Percentiles rank a stretch among this genome's conserved stretches.
Evolutionary conservation across 768 basidiomycete genomes (phyloP).

Genomic region (Tubosaeta brunneosetosa): DNA sequence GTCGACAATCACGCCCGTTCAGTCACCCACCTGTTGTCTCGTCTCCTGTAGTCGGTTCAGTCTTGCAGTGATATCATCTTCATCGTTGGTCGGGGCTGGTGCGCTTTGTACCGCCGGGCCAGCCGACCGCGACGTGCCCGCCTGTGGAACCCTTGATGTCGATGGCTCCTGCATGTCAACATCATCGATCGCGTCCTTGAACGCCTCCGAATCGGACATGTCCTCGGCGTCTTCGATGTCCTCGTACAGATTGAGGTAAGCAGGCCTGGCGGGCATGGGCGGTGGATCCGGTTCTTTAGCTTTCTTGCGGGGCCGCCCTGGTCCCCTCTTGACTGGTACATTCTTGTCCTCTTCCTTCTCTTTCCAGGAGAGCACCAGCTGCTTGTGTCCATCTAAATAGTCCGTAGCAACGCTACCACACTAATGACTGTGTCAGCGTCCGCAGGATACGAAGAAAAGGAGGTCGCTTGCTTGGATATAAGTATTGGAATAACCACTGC

Average conservation of each 20-base stretch:
- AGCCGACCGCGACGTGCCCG: conserved; percentile 7
- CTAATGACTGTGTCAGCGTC: conserved; percentile 9
- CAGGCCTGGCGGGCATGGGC: rapidly evolving
- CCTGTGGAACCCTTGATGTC: conserved; percentile 7
- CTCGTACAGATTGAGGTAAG: conserved; percentile 23
- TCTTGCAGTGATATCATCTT: conserved; percentile 10
- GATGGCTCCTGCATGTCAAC: neutral
- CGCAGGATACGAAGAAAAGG: neutral
- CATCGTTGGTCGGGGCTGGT: neutral
- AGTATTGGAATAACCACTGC: conserved; percentile 45
- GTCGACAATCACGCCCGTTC: neutral
- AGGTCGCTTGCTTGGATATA: conserved; percentile 46
- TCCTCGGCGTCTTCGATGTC: conserved; percentile 27
- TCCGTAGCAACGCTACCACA: conserved; percentile 18
- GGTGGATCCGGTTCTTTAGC: conserved; percentile 14
- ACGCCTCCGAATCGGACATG: conserved; percentile 14
- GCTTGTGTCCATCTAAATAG: conserved; percentile 17
- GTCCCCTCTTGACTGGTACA: conserved; percentile 6
- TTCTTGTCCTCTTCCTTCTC: conserved; percentile 14
- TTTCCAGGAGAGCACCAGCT: conserved; percentile 25
- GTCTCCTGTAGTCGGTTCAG: conserved; percentile 17
- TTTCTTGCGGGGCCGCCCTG: conserved; percentile 15
- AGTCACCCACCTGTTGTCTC: conserved; percentile 16
- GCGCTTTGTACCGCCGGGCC: neutral
- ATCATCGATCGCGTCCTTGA: conserved; percentile 10